Conservation (phyloP, 176 grass and related monocot genomes). For the Oryza glumipatula region DNA sequence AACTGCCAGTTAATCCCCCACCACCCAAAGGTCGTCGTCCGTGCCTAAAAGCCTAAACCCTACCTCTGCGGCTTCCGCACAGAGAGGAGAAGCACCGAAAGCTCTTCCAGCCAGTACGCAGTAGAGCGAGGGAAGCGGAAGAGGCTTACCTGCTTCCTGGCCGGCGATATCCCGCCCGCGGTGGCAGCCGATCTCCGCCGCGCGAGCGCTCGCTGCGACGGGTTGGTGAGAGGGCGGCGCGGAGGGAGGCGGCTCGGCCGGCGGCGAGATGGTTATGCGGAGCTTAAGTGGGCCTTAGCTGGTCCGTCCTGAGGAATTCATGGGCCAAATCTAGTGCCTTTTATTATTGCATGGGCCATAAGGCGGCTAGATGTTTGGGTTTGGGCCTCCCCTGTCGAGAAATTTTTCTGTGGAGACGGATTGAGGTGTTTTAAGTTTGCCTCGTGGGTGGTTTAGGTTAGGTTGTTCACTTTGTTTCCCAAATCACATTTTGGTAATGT, state of each 20-base stretch:
- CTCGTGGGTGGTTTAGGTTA: no score
- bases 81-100: background rate
- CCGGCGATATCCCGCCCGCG: background rate
- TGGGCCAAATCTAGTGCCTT: background rate
- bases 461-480: no score
- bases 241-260: background rate
- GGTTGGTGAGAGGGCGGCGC: background rate
- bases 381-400: background rate
- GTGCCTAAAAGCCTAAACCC: conserved; percentile 19
- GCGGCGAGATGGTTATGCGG: background rate
- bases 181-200: background rate
- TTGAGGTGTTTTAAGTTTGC: no score
- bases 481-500: no score
- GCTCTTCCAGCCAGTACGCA: no score
- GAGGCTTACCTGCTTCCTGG: conserved; percentile 5
- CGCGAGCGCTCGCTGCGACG: background rate
- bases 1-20: background rate
- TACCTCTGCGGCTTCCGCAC: background rate
- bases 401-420: no score
- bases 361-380: background rate
- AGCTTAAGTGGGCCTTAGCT: background rate
- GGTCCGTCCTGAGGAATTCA: background rate
- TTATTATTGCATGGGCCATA: background rate
- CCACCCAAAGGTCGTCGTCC: background rate
- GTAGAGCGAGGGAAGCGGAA: background rate